Conservation (phyloP, 345 rosid species). For the Zanthoxylum bungeanum region DNA sequence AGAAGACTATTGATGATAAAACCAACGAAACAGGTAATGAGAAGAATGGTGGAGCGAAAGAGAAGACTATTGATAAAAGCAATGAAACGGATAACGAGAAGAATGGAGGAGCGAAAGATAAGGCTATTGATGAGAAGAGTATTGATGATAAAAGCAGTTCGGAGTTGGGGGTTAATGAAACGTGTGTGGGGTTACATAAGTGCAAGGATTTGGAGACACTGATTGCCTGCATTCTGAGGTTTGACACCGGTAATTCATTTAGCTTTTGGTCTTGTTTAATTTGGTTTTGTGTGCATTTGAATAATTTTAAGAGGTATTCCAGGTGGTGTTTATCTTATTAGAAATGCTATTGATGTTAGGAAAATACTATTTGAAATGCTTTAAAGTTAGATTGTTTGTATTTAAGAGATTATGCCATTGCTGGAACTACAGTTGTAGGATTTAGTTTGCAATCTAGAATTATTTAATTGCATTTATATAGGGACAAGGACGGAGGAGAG, state of each 20-base stretch:
- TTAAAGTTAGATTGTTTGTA: background rate
- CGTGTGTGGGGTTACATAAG: conserved; percentile 43
- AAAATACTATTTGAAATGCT: background rate
- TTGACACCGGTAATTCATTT: conserved; percentile 39
- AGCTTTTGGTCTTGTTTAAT: background rate
- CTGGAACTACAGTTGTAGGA: too few relatives aligned
- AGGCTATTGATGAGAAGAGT: conserved; percentile 15
- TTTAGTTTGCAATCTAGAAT: too few relatives aligned
- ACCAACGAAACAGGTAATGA: conserved; percentile 18
- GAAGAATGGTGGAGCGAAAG: background rate
- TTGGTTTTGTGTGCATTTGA: background rate
- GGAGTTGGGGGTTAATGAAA: conserved; percentile 27
- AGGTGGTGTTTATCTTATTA: background rate
- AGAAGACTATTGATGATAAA: background rate
- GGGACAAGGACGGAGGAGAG: background rate
- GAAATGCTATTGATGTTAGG: background rate
- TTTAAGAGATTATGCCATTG: background rate
- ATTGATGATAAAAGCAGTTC: conserved; percentile 28
- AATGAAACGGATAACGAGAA: background rate
- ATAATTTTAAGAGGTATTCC: background rate
- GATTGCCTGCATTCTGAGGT: conserved; percentile 55
- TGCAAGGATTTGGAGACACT: conserved; percentile 36
- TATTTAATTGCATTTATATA: background rate
- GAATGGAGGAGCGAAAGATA: background rate
- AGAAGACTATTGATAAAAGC: conserved; percentile 12